Evolutionary conservation across 2,329 filamentous ascomycete genomes (phyloP).

Genomic region (Monascus ruber): DNA sequence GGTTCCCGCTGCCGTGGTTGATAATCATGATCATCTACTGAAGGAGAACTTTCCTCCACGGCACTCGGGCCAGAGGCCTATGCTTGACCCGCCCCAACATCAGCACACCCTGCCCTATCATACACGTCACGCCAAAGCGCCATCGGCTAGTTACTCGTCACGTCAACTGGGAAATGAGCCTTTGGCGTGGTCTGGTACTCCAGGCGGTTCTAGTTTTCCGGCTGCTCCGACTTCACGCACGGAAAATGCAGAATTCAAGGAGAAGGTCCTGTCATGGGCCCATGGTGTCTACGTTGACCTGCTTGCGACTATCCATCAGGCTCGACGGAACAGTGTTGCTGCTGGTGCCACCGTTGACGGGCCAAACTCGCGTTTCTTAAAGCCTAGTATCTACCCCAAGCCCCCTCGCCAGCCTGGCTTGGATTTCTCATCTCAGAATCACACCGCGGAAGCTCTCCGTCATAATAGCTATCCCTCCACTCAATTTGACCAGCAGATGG

Average conservation of each 20-base stretch:
- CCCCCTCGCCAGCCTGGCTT: slow-evolving; percentile 47
- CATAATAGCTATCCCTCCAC: slow-evolving; percentile 27
- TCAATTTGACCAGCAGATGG: slow-evolving; percentile 20
- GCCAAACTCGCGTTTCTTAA: slow-evolving; percentile 33
- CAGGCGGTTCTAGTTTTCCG: slow-evolving; percentile 10
- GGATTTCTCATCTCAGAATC: slow-evolving; percentile 32
- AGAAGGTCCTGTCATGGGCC: slow-evolving; percentile 58
- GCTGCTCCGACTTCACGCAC: slow-evolving; percentile 13
- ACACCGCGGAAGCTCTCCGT: slow-evolving; percentile 13
- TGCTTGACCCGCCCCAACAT: slow-evolving; percentile 14
- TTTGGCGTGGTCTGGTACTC: slow-evolving; percentile 14
- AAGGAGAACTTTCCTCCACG: slow-evolving; percentile 28
- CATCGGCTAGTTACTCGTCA: slow-evolving; percentile 9
- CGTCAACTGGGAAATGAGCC: slow-evolving; percentile 12
- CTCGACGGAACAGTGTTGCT: slow-evolving; percentile 35
- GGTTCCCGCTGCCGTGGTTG: slow-evolving; percentile 12
- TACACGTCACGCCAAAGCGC: slow-evolving; percentile 11
- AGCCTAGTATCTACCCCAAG: slow-evolving; percentile 51
- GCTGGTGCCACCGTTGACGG: slow-evolving; percentile 28
- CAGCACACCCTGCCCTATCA: slow-evolving; percentile 18
- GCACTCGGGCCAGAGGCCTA: slow-evolving; percentile 22
- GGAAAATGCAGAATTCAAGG: slow-evolving; percentile 48
- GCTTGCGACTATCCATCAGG: slow-evolving; percentile 51
- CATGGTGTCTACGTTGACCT: slow-evolving; percentile 63
- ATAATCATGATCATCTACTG: slow-evolving; percentile 16